Conservation (phyloP, 257 asterid species). For the Primulina huaijiensis region DNA sequence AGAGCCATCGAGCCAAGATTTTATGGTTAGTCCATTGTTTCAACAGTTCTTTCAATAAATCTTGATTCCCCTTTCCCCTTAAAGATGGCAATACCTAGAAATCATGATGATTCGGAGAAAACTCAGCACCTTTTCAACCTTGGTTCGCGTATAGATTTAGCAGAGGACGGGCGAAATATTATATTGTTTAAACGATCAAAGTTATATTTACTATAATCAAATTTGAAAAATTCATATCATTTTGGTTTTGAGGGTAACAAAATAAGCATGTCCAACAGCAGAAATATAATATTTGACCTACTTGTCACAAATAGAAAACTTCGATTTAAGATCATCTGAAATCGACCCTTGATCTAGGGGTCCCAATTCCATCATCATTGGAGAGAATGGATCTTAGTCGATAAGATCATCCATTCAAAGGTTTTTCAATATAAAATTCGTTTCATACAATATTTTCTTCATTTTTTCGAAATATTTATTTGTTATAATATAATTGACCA, state of each 20-base stretch:
- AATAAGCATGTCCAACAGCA: background rate
- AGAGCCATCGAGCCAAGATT: slow-evolving; percentile 30
- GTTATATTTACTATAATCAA: background rate
- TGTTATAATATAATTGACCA: too few relatives aligned
- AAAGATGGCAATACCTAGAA: slow-evolving; percentile 33
- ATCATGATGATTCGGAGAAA: background rate
- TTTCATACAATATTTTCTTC: too few relatives aligned
- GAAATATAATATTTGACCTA: background rate
- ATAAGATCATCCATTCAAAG: too few relatives aligned
- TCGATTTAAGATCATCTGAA: too few relatives aligned
- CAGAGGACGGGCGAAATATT: background rate
- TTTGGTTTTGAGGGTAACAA: background rate
- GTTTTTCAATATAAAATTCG: too few relatives aligned
- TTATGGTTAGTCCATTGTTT: slow-evolving; percentile 36
- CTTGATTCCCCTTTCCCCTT: slow-evolving; percentile 26
- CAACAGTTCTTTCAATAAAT: slow-evolving; percentile 29
- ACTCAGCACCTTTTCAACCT: slow-evolving; percentile 7
- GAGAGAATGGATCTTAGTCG: too few relatives aligned
- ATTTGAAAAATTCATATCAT: background rate
- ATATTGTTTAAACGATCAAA: background rate
- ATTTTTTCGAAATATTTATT: too few relatives aligned
- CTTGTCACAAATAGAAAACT: too few relatives aligned
- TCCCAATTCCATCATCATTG: too few relatives aligned
- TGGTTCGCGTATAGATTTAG: slow-evolving; percentile 22
- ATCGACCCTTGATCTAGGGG: too few relatives aligned